phyloP scores from a whole-genome alignment of 345 rosid species.

The Camelina hispida region DNA sequence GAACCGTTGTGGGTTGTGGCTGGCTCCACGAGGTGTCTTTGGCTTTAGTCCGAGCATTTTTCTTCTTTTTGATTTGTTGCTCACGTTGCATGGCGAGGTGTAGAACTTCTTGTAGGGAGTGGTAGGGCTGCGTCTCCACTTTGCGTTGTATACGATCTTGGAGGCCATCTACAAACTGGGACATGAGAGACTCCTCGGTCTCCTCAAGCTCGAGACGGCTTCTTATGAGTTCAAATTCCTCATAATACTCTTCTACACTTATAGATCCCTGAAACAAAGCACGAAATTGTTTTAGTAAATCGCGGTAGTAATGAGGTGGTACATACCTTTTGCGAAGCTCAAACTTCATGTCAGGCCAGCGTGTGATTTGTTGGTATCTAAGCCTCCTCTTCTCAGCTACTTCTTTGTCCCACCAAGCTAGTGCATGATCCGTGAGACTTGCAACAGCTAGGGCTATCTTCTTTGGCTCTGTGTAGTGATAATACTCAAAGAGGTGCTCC shows the following conservation, averaged over 20 bases:
- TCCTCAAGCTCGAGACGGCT: neutral
- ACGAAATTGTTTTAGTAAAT: neutral
- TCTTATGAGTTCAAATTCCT: neutral
- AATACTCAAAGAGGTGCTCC: neutral
- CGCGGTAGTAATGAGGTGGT: neutral
- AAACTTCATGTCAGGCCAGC: neutral
- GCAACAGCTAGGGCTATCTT: neutral
- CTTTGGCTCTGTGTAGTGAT: neutral
- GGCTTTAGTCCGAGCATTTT: neutral
- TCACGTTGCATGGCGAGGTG: neutral
- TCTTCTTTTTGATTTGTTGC: neutral
- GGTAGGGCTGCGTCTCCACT: neutral
- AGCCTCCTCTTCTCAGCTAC: neutral
- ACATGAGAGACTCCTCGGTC: neutral
- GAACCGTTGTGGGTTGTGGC: neutral
- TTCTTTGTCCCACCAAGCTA: neutral
- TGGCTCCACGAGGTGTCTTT: neutral
- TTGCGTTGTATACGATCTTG: neutral
- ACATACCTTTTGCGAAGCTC: neutral
- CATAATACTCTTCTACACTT: neutral
- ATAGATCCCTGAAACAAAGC: neutral
- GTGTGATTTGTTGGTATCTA: neutral
- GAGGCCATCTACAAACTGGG: neutral
- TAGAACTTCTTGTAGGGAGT: neutral
- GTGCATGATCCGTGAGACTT: neutral